phyloP scores from a whole-genome alignment of 352 stramenopile species.

The Saprolegnia diclina region DNA sequence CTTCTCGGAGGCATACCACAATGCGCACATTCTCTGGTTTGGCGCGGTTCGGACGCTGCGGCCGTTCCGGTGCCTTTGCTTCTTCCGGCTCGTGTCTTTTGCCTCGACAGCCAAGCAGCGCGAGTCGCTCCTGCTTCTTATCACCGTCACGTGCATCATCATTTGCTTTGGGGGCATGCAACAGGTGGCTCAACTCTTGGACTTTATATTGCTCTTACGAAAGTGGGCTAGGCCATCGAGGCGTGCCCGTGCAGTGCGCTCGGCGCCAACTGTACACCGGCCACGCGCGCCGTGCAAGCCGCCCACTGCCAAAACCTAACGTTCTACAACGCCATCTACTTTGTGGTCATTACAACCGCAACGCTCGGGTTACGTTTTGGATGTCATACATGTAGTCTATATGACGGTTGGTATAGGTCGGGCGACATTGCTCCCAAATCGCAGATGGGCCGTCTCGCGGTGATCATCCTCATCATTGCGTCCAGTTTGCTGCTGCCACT shows the following conservation, averaged over 20 bases:
- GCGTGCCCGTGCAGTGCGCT: not conserved
- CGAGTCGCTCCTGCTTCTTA: conserved; percentile 42
- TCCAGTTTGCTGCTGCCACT: conserved; percentile 59
- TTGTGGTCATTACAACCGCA: conserved; percentile 77
- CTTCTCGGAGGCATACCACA: conserved; percentile 29
- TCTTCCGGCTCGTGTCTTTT: conserved; percentile 54
- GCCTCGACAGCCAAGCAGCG: conserved; percentile 50
- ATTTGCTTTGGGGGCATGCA: conserved; percentile 37
- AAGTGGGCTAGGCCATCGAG: not conserved
- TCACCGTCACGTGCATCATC: conserved; percentile 56
- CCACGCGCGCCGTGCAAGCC: not conserved
- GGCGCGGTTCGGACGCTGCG: conserved; percentile 61
- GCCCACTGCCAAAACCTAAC: conserved; percentile 49
- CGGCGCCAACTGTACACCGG: not conserved
- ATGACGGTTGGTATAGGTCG: conserved; percentile 34
- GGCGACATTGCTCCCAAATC: conserved; percentile 64
- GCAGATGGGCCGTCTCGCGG: conserved; percentile 53
- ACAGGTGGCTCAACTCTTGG: conserved; percentile 12
- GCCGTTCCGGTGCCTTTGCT: conserved; percentile 48
- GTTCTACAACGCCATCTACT: conserved; percentile 74
- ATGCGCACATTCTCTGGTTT: conserved; percentile 36
- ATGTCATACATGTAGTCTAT: conserved; percentile 8
- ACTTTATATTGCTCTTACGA: not conserved
- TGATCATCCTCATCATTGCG: conserved; percentile 66
- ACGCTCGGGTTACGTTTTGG: conserved; percentile 53